A percentile compares a stretch with the other conserved stretches of the same genome.
Evolutionary conservation across 1,139 yeast species (phyloP).

Genomic region (Meyerozyma elateridarum): DNA sequence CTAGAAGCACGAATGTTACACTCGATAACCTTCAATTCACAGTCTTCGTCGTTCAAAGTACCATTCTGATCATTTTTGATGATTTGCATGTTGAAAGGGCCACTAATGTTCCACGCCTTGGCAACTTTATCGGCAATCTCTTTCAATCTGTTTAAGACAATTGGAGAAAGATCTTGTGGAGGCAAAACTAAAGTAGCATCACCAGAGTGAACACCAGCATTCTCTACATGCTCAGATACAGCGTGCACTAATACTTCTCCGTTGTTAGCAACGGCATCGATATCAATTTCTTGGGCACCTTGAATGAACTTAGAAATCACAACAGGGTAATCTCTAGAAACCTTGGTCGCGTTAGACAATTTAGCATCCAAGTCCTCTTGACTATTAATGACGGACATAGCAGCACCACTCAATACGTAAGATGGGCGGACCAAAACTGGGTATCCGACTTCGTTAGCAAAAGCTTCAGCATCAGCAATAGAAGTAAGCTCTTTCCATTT

Average conservation of each 20-base stretch:
- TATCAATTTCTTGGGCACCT: slow-evolving; percentile 95
- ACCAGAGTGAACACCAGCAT: slow-evolving; percentile 98
- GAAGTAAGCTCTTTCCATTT: slow-evolving; percentile 95
- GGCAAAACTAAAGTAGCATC: slow-evolving; percentile 95
- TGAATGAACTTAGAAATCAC: slow-evolving; percentile 93
- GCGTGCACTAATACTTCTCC: slow-evolving; percentile 93
- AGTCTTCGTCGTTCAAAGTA: slow-evolving; percentile 43
- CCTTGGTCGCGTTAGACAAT: slow-evolving; percentile 82
- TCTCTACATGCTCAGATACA: slow-evolving; percentile 95
- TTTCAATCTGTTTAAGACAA: slow-evolving; percentile 58
- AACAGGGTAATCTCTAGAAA: slow-evolving; percentile 94
- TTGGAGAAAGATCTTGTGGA: slow-evolving; percentile 68
- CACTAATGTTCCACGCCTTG: slow-evolving; percentile 89
- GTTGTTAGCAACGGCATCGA: slow-evolving; percentile 90
- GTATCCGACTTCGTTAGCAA: slow-evolving; percentile 84
- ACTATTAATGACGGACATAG: slow-evolving; percentile 88
- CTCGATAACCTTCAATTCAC: slow-evolving; percentile 86
- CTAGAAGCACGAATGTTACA: slow-evolving; percentile 98
- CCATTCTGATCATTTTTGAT: slow-evolving; percentile 60
- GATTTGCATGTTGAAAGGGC: slow-evolving; percentile 98
- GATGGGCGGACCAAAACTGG: slow-evolving; percentile 98
- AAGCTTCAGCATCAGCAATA: slow-evolving; percentile 74
- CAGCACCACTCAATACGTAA: slow-evolving; percentile 96
- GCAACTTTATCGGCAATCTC: slow-evolving; percentile 91
- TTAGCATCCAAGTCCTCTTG: slow-evolving; percentile 76